A percentile compares a stretch with the other conserved stretches of the same genome.
Evolutionary conservation across 2,329 filamentous ascomycete species (phyloP).

Genomic region (Paecilomyces formosus): DNA sequence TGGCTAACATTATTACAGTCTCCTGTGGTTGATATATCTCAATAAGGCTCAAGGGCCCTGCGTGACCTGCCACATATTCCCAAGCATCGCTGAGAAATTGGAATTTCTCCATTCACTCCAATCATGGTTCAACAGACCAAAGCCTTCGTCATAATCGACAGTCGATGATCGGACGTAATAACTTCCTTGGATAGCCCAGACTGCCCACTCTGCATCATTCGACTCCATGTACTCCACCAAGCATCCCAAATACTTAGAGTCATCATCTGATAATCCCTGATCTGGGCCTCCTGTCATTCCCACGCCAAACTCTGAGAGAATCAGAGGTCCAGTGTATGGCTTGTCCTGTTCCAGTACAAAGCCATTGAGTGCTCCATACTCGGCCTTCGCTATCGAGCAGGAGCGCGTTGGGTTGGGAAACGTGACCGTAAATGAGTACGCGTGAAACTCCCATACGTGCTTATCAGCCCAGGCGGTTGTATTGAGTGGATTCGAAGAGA

Average conservation of each 20-base stretch:
- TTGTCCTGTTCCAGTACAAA: conserved; percentile 46
- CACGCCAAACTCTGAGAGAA: conserved; percentile 54
- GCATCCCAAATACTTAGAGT: conserved; percentile 45
- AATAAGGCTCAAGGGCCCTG: conserved; percentile 27
- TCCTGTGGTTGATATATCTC: no score
- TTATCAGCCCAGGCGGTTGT: conserved; percentile 42
- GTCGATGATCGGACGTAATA: conserved; percentile 50
- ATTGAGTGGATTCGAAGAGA: conserved; percentile 37
- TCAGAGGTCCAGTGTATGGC: conserved; percentile 47
- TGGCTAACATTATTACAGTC: no score
- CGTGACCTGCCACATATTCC: conserved; percentile 33
- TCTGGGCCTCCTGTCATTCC: conserved; percentile 24
- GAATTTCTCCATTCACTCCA: conserved; percentile 38
- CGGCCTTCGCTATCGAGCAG: conserved; percentile 37
- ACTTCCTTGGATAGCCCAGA: conserved; percentile 53
- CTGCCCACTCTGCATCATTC: conserved; percentile 54
- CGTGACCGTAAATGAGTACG: conserved; percentile 46
- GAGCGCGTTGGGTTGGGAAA: conserved; percentile 29
- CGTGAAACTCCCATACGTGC: conserved; percentile 55
- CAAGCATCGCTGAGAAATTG: conserved; percentile 24
- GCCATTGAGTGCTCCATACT: conserved; percentile 44
- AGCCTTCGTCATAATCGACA: conserved; percentile 47
- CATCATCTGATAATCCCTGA: conserved; percentile 38
- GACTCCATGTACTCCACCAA: conserved; percentile 45
- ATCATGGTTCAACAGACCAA: conserved; percentile 42